Base-by-base conservation (phyloP, 805 yeast species). In the Clavispora phyllophila region DNA sequence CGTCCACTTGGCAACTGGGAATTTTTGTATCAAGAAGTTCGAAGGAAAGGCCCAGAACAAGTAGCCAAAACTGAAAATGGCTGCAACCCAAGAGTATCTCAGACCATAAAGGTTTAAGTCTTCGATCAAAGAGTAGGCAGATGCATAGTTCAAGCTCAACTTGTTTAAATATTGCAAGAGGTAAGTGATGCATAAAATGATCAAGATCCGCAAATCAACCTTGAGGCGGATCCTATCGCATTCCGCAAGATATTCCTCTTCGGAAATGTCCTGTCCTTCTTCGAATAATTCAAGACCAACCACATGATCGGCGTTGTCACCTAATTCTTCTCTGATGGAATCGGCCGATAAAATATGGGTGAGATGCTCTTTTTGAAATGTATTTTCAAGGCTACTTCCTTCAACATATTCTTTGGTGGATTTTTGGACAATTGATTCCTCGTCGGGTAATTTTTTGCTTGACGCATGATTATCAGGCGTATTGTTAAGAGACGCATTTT, bases 191-290 rank as follows among this genome's bases (percentile, higher is more conserved):
- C 61, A 56, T 26, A 60, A 44, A 23, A 59, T 34, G 1, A 63
- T 68, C 45, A 70, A 46, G 46, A 69, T 45, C 37, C 61, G 52
- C 40, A 38, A 42, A 51, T 70, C 73, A 17, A 69, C 46, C 47
- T 64, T 68, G 41, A 66, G 51, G 29, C 61, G 51, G 36, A 67
- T 53, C 18, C 51, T 43, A 19, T 45, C 46, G 20, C 58, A 48
- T 19, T 50, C 56, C 3, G 42, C 36, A 9, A 51, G 54, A 22
- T 50, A 43, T 46, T 66, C 71, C 33, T 55, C 66, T 5, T 53
- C 50, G 20, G 60, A 48, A 18, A 65, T 50, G 7, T 60, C 60
- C 39, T 59, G 54, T 1, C 60, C 60, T 13, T 58, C 45, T 25
- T 61, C 63, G 44, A 57, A 58, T 18, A 54, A 48, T 8, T 57